Evolutionary conservation across 2,329 filamentous ascomycete genomes (phyloP).

Genomic region (Cryphonectria nitschkei): DNA sequence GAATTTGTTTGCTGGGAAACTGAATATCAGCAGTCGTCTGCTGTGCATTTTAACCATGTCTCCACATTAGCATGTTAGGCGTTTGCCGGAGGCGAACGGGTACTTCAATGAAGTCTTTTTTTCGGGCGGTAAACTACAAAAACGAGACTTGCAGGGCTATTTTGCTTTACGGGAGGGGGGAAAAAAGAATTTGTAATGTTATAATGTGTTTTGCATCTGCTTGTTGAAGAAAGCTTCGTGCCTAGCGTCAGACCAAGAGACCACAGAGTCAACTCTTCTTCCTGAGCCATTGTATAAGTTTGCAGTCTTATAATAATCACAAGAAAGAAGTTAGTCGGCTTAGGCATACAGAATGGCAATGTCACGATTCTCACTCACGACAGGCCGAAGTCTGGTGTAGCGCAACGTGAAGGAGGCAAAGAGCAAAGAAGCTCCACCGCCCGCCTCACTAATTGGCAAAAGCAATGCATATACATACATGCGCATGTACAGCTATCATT

Average conservation of each 20-base stretch:
- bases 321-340: neutral
- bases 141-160: neutral
- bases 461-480: neutral
- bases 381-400: neutral
- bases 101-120: neutral
- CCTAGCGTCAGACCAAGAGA: neutral
- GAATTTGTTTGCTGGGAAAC: neutral
- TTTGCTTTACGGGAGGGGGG: neutral
- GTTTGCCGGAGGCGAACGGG: slow-evolving; percentile 5
- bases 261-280: neutral
- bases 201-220: slow-evolving; percentile 4
- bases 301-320: neutral
- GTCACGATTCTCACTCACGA: neutral
- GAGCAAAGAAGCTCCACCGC: neutral
- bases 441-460: neutral
- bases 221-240: neutral
- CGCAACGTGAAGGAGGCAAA: neutral
- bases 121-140: neutral
- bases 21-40: slow-evolving; percentile 2
- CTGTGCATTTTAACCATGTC: neutral
- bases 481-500: neutral
- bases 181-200: neutral
- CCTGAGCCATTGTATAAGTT: neutral
- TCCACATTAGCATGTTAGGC: slow-evolving; percentile 17
- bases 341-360: neutral